Evolutionary conservation across 306 rosid species (phyloP), one percentile per base, ranked within the genome.

Genomic region (Datisca glomerata): DNA sequence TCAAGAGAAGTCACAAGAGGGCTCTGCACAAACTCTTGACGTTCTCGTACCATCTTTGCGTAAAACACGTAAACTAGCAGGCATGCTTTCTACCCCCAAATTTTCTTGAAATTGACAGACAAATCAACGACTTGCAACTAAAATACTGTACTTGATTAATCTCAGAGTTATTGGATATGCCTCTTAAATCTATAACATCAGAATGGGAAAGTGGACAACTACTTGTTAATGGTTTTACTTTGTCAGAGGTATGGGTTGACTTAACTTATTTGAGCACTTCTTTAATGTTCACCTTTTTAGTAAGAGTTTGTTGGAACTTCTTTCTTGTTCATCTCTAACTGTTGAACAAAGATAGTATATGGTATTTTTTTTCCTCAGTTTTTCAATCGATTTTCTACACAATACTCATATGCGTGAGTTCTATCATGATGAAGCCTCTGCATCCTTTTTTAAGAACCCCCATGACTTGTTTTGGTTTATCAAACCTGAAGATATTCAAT

Each of bases 1-100:
- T 21, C 77, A 64, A 47, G 74, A 46, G 70, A 83, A 68, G 41
- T 63, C 49, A 18, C 73, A 20, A n/a, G 91, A 70, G 57, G 56
- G 60, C 37, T 32, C 71, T 43, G n/a, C 41, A 4, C 53, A 27
- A n/a, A 43, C 65, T 60, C 77, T 70, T 25, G 76, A 79, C 51
- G 63, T 69, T 56, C 67, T 51, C 28, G 47, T 87, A 57, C 93
- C 95, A 22, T 83, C 95, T 24, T 65, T 83, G 45, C 24, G 56
- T 46, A 89, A 89, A 81, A 61, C 74, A 64, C 86, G 81, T 53
- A 83, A 80, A 80, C 48, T 89, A 49, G 78, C 95, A 76, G 95
- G 95, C 61, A 83, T 67, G 80, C 60, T 37, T 39, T 56, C 27
- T 23, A 7, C 29, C 20, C 15, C 27, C 36, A 36, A 35, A 42